Base-by-base conservation (phyloP, 2,329 filamentous ascomycete genomes). In the Colletotrichum sp. region DNA sequence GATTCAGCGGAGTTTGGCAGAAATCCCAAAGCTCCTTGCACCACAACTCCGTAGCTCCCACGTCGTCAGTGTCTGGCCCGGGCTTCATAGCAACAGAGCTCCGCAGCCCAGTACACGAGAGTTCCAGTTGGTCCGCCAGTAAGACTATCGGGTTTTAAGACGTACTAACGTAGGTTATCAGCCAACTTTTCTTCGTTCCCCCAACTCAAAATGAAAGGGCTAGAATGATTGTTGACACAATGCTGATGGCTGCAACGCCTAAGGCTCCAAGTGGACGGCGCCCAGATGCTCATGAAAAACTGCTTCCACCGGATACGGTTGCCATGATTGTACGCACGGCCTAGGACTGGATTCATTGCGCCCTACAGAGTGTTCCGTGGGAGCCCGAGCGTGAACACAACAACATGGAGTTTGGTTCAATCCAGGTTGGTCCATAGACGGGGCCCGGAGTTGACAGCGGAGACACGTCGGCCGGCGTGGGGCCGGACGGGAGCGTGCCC, bases 381-480 rank as follows among this genome's bases (percentile, higher is more conserved):
- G 57, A 24, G 64, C 33, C 51, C 54, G 57, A 34, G 64, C 43
- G 29, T 31, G 55, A 55, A 16, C 12, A 21, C 12, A 43, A 54
- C 33, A 59, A 27, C 24, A 63, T 27, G 43, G 16, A 34, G 36
- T 43, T 7, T n/a, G 58, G 18, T 21, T 47, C 47, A 58, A 34
- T 38, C n/a, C 43, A 47, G n/a, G 24, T 54, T 61, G 36, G 34
- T 36, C 58, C 27, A 63, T 27, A 27, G 47, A 57, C 21, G 27
- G 33, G 43, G 24, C 13, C 43, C 71, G 71, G 68, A 66, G 27
- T 51, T 57, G 62, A 62, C 55, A 51, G 68, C 71, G 71, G 71
- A 34, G 43, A 47, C 27, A 33, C n/a, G 21, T 65, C 68, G 68
- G 61, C 31, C 43, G 57, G 31, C 31, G 62, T 70, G 62, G 71